Conservation (phyloP, 129 eudicot genomes). For the Centrapalus pauciflorus region DNA sequence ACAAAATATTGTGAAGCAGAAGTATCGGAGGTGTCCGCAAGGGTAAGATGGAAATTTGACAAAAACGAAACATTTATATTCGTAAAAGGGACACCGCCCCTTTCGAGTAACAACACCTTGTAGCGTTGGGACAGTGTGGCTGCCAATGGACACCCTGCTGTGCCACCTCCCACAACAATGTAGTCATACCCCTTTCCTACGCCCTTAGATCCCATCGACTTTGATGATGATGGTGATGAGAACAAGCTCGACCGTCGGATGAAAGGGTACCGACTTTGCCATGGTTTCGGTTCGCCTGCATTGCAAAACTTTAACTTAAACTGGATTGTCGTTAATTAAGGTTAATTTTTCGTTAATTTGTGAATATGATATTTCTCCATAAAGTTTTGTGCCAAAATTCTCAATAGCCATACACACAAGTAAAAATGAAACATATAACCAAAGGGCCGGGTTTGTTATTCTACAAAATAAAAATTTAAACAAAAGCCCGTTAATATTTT, state of each 20-base stretch:
- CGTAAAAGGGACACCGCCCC: slow-evolving; percentile 90
- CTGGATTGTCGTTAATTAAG: not conserved
- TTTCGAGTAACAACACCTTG: slow-evolving; percentile 69
- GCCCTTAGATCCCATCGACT: slow-evolving; percentile 22
- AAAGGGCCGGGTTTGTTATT: too few relatives aligned
- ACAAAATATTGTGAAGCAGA: slow-evolving; percentile 89
- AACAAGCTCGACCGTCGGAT: slow-evolving; percentile 68
- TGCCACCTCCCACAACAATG: slow-evolving; percentile 94
- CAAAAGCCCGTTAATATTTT: too few relatives aligned
- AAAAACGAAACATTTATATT: slow-evolving; percentile 66
- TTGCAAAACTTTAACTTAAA: not conserved
- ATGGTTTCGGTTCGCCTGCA: slow-evolving; percentile 38
- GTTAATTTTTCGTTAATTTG: too few relatives aligned
- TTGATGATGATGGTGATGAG: slow-evolving; percentile 23
- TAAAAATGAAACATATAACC: too few relatives aligned
- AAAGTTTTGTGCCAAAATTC: too few relatives aligned
- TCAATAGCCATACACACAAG: too few relatives aligned
- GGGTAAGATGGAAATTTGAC: slow-evolving; percentile 74
- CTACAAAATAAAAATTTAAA: too few relatives aligned
- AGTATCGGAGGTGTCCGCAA: slow-evolving; percentile 63
- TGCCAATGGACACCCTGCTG: slow-evolving; percentile 98
- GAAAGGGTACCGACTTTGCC: slow-evolving; percentile 61
- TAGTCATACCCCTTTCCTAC: slow-evolving; percentile 51
- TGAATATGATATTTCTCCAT: too few relatives aligned
- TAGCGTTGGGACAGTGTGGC: slow-evolving; percentile 76